Percentiles rank a stretch among this genome's conserved stretches.
phyloP scores from a whole-genome alignment of 2,329 filamentous ascomycete genomes.

The Fusarium continuum region DNA sequence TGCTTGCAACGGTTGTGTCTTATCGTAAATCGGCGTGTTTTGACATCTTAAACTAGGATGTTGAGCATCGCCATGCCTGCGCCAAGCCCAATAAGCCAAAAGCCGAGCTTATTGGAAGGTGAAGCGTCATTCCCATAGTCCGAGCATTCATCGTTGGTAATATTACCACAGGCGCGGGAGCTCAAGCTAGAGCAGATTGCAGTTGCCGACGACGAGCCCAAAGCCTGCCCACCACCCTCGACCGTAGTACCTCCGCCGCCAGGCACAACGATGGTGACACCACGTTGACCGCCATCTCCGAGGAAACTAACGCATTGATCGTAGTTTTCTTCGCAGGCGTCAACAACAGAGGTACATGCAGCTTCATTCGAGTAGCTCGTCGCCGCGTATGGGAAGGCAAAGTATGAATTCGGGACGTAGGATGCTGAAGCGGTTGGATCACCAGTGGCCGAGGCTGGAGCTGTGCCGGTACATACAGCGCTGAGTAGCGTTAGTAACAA shows the following conservation, averaged over 20 bases:
- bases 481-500: conserved; percentile 46
- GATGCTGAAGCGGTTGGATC: conserved; percentile 54
- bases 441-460: conserved; percentile 52
- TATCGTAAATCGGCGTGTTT: not conserved
- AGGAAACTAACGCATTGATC: conserved; percentile 62
- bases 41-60: conserved; percentile 12
- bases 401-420: conserved; percentile 66
- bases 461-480: conserved; percentile 65
- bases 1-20: not conserved
- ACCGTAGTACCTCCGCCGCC: conserved; percentile 64
- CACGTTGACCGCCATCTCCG: conserved; percentile 53
- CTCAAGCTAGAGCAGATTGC: conserved; percentile 66
- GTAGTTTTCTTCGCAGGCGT: conserved; percentile 64
- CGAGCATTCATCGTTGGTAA: conserved; percentile 54
- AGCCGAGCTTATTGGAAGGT: conserved; percentile 1
- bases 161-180: conserved; percentile 58
- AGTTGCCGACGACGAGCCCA: conserved; percentile 58
- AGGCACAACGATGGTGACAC: conserved; percentile 65
- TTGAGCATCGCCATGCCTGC: conserved; percentile 23
- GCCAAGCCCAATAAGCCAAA: conserved; percentile 25
- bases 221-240: conserved; percentile 50
- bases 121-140: conserved; percentile 35
- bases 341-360: conserved; percentile 61
- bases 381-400: conserved; percentile 67
- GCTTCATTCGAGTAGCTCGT: conserved; percentile 61